Conservation (phyloP, 2,329 filamentous ascomycete genomes). For the Botryotinia calthae region DNA sequence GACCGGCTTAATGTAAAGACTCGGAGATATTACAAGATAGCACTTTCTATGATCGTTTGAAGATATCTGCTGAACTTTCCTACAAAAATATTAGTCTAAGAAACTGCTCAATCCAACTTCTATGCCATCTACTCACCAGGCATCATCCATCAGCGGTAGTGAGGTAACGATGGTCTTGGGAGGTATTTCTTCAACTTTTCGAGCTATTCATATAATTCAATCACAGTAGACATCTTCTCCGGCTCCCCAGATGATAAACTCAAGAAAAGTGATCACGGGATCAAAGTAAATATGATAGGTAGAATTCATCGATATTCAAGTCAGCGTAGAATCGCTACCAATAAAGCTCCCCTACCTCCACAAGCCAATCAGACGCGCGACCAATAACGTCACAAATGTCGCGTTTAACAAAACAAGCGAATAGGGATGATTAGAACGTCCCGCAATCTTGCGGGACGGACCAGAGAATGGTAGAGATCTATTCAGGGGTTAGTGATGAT, state of each 20-base stretch:
- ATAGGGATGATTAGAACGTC: not conserved
- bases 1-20: too few species aligned
- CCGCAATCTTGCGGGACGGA: not conserved
- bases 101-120: not conserved
- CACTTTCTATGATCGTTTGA: not conserved
- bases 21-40: not conserved
- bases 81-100: accelerated
- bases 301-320: not conserved
- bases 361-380: not conserved
- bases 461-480: not conserved
- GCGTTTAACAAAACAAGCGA: not conserved
- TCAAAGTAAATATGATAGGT: not conserved
- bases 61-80: accelerated
- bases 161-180: not conserved
- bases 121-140: not conserved
- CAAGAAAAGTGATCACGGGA: not conserved
- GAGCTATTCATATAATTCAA: not conserved
- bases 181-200: not conserved
- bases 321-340: not conserved
- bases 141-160: not conserved
- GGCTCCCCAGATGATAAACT: not conserved
- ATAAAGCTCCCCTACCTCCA: not conserved
- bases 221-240: not conserved
- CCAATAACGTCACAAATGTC: accelerated
- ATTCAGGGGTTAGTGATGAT: not conserved